Conservation (phyloP, 2,329 filamentous ascomycete genomes). For the Aspergillus sp. region DNA sequence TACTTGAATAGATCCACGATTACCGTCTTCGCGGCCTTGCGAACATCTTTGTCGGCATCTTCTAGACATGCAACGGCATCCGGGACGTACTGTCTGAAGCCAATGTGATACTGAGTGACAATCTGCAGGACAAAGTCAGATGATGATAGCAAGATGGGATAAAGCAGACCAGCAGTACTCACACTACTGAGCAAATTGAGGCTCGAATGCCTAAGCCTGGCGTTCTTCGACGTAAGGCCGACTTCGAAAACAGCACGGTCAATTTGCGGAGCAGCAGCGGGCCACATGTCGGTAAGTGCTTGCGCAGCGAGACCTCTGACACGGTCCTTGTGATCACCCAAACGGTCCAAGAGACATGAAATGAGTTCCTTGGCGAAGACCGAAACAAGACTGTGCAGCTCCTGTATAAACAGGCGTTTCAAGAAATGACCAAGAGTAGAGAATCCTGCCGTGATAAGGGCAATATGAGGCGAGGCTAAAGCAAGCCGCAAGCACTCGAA, state of each 20-base stretch:
- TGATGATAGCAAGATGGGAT: not conserved
- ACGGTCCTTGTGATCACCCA: constrained; percentile 87
- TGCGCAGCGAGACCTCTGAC: constrained; percentile 72
- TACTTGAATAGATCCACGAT: constrained; percentile 86
- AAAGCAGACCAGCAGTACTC: constrained; percentile 23
- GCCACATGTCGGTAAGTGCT: constrained; percentile 75
- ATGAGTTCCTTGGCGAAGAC: constrained; percentile 70
- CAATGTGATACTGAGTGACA: constrained; percentile 78
- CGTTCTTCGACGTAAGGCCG: constrained; percentile 76
- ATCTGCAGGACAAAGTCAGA: constrained; percentile 54
- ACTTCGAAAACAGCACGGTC: constrained; percentile 77
- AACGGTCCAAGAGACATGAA: constrained; percentile 74
- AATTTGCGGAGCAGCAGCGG: constrained; percentile 67
- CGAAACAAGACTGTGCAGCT: constrained; percentile 69
- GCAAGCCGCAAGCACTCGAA: constrained; percentile 80
- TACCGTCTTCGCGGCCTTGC: constrained; percentile 78
- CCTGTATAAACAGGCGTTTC: constrained; percentile 81
- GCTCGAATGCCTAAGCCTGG: constrained; percentile 78
- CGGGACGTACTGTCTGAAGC: constrained; percentile 69
- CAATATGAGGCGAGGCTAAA: constrained; percentile 72
- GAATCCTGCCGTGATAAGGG: constrained; percentile 78
- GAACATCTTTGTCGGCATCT: constrained; percentile 83
- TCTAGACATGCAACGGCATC: constrained; percentile 82
- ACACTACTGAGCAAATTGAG: constrained; percentile 84
- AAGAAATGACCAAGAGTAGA: constrained; percentile 84